A percentile compares a stretch with the other conserved stretches of the same genome.
Evolutionary conservation across 2,329 filamentous ascomycete species (phyloP).

Genomic region (Exserohilum rostratum): DNA sequence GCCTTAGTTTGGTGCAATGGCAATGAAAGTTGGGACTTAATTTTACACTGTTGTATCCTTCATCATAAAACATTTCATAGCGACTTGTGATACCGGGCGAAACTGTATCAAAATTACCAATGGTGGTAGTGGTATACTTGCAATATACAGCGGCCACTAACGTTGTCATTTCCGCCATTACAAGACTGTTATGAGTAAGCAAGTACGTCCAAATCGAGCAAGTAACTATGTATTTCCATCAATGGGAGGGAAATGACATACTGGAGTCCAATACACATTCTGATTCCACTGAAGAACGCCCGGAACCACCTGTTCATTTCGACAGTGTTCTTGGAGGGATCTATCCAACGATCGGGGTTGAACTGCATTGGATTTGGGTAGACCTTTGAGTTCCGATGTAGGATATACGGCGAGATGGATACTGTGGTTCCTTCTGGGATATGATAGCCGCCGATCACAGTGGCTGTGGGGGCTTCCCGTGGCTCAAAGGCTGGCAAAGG

Average conservation of each 20-base stretch:
- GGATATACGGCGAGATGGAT: background rate
- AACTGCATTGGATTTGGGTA: background rate
- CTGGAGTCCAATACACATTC: background rate
- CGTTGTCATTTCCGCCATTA: background rate
- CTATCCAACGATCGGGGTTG: background rate
- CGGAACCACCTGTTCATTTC: background rate
- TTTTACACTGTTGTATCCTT: background rate
- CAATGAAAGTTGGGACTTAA: background rate
- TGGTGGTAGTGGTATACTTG: background rate
- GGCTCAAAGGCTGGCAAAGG: background rate
- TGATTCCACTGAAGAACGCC: background rate
- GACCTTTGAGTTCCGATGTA: background rate
- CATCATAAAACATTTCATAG: background rate
- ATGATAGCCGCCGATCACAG: background rate
- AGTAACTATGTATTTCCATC: background rate
- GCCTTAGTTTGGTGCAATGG: background rate
- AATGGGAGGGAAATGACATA: background rate
- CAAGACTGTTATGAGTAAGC: background rate
- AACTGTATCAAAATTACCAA: background rate
- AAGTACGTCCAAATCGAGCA: background rate
- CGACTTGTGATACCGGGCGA: background rate
- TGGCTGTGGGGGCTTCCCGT: background rate
- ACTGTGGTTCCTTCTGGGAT: background rate
- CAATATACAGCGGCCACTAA: background rate
- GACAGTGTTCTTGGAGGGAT: background rate